Conservation (phyloP, 164 flowering plant species). For the Magnolia changhungtana region DNA sequence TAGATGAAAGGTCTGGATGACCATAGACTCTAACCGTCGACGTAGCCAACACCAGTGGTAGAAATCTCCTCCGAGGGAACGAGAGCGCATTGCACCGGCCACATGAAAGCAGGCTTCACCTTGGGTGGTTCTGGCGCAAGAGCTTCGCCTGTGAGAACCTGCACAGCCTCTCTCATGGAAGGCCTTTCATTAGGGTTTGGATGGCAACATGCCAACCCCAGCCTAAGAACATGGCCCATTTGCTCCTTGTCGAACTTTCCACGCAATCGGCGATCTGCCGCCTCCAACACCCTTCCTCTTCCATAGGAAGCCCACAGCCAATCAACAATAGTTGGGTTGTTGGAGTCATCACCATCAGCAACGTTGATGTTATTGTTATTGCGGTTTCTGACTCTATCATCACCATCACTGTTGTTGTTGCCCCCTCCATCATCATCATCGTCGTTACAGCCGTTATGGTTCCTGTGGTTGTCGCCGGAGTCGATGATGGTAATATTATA, state of each 20-base stretch:
- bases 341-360: too few species aligned
- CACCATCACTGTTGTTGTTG: neutral
- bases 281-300: constrained; percentile 8
- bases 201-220: constrained; percentile 14
- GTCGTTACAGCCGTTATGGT: neutral
- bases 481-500: too few species aligned
- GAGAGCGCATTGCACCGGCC: constrained; percentile 22
- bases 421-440: too few species aligned
- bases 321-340: constrained; percentile 14
- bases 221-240: neutral
- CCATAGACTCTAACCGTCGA: too few species aligned
- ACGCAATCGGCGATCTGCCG: constrained; percentile 16
- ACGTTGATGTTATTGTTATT: too few species aligned
- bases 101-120: constrained; percentile 43
- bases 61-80: too few species aligned
- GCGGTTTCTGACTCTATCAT: constrained; percentile 12
- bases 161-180: constrained; percentile 22
- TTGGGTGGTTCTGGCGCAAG: constrained; percentile 33
- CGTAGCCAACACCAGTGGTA: too few species aligned
- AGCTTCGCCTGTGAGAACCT: constrained; percentile 46
- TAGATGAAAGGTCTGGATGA: too few species aligned
- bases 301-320: constrained; percentile 22
- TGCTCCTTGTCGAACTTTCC: constrained; percentile 13
- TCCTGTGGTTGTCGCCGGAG: too few species aligned
- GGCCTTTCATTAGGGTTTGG: constrained; percentile 46